phyloP scores from a whole-genome alignment of 192 early-diverging fungal species.

The Coemansia sp. region DNA sequence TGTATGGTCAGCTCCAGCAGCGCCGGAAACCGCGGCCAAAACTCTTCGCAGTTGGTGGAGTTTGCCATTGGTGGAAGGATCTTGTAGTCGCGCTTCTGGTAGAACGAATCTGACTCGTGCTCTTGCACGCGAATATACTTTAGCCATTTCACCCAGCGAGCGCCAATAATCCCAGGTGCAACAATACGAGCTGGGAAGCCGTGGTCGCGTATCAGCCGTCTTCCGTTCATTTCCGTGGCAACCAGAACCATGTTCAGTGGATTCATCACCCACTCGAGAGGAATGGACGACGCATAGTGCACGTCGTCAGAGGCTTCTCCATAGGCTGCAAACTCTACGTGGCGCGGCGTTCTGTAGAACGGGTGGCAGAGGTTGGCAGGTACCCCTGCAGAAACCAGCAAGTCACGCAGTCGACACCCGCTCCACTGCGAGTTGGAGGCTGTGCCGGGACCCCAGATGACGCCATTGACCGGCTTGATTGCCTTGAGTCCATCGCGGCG shows the following conservation, averaged over 20 bases:
- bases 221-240: slow-evolving; percentile 80
- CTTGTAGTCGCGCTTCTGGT: slow-evolving; percentile 83
- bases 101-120: slow-evolving; percentile 62
- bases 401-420: slow-evolving; percentile 75
- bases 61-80: slow-evolving; percentile 75
- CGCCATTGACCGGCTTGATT: slow-evolving; percentile 75
- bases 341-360: slow-evolving; percentile 48
- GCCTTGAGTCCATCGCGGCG: slow-evolving; percentile 76
- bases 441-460: slow-evolving; percentile 79
- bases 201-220: slow-evolving; percentile 74
- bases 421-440: slow-evolving; percentile 77
- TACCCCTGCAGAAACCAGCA: slow-evolving; percentile 65
- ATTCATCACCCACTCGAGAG: slow-evolving; percentile 66
- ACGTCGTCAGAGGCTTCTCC: slow-evolving; percentile 67
- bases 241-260: slow-evolving; percentile 69
- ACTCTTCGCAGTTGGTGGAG: slow-evolving; percentile 47
- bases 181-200: slow-evolving; percentile 86
- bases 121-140: slow-evolving; percentile 60
- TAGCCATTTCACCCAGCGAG: slow-evolving; percentile 86
- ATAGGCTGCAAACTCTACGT: slow-evolving; percentile 66
- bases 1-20: slow-evolving; percentile 81
- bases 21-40: slow-evolving; percentile 52
- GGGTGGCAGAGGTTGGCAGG: slow-evolving; percentile 53
- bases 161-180: slow-evolving; percentile 87
- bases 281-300: slow-evolving; percentile 78